These are phyloP conservation scores for Parastagonospora avenae DNA, from an alignment of 2,329 filamentous ascomycete species.

Conservation along the genomic window DNA sequence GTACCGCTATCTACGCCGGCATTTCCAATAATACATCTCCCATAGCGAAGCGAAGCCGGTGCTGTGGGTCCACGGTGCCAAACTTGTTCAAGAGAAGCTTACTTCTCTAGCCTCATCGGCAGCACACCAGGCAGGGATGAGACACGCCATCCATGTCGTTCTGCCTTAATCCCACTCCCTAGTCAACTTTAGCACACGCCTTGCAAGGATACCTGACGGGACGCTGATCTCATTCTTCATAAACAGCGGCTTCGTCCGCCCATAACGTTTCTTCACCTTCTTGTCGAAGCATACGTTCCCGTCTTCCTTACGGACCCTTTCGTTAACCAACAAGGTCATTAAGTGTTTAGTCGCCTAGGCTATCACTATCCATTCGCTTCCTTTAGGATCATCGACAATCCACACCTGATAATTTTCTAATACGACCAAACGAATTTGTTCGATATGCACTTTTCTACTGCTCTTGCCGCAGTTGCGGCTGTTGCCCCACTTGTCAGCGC, in stretches of 20 bases:
- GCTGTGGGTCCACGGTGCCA: conserved; percentile 17
- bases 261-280: conserved; percentile 6
- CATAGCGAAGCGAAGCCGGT: conserved; percentile 20
- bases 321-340: conserved; percentile 23
- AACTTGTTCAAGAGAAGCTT: conserved; percentile 16
- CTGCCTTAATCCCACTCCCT: conserved; percentile 10
- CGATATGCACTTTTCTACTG: conserved; percentile 42
- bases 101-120: conserved; percentile 9
- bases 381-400: conserved; percentile 14
- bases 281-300: background rate
- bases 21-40: conserved; percentile 13
- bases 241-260: conserved; percentile 16
- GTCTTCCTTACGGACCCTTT: conserved; percentile 20
- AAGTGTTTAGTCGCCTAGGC: conserved; percentile 35
- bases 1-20: conserved; percentile 4
- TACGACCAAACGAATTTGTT: conserved; percentile 17
- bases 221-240: conserved; percentile 27
- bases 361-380: conserved; percentile 42
- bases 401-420: conserved; percentile 30
- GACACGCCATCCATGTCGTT: conserved; percentile 16
- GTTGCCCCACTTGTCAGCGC: conserved; percentile 37
- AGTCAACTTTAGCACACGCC: conserved; percentile 29
- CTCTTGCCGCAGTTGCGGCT: conserved; percentile 36
- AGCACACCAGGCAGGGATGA: conserved; percentile 13
- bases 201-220: conserved; percentile 17